Conservation (phyloP, 441 rosid genomes). For the Aquilaria agallochum region DNA sequence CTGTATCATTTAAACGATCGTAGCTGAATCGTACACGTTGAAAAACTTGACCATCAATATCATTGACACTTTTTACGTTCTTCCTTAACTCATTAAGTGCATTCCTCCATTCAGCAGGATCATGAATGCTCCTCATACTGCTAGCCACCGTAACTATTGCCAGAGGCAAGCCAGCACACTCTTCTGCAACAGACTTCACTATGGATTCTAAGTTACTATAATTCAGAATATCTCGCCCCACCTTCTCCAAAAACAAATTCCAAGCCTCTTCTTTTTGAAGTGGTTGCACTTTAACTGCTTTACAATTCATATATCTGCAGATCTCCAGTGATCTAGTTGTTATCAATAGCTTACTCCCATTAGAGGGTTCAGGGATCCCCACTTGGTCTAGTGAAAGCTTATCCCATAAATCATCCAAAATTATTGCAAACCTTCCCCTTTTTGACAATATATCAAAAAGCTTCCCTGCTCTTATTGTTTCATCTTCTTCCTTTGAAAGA, state of each 20-base stretch:
- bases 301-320: background rate
- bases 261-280: background rate
- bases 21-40: constrained; percentile 11
- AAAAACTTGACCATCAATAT: constrained; percentile 8
- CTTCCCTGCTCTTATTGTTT: background rate
- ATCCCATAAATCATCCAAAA: constrained; percentile 20
- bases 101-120: constrained; percentile 11
- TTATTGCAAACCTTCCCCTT: background rate
- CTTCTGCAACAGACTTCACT: background rate
- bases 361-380: background rate
- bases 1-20: background rate
- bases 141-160: background rate
- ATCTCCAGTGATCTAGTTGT: background rate
- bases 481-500: background rate
- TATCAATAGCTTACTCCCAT: background rate
- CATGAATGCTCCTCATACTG: background rate
- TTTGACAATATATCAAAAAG: background rate
- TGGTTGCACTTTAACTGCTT: background rate
- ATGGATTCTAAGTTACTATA: no score
- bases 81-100: constrained; percentile 7
- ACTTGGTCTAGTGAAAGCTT: constrained; percentile 14
- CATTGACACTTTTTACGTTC: background rate
- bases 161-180: background rate
- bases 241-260: background rate
- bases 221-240: background rate